Conservation (phyloP, 306 rosid genomes). For the Castanea mollissima region DNA sequence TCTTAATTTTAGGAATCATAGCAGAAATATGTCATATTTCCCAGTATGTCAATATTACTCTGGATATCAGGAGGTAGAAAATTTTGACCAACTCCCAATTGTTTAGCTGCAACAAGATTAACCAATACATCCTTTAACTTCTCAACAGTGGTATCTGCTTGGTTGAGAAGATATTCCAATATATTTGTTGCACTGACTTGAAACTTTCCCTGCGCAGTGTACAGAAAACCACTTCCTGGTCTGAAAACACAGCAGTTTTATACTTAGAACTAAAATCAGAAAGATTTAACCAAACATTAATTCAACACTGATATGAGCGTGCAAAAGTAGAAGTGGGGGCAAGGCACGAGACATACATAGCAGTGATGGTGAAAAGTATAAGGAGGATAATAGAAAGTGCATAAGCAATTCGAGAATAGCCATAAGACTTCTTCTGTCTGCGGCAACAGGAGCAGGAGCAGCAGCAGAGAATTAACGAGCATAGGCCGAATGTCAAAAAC, state of each 20-base stretch:
- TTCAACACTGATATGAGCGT: not conserved
- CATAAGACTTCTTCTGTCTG: constrained; percentile 4
- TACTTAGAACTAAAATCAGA: not conserved
- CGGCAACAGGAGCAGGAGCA: constrained; percentile 30
- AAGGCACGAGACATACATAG: constrained; percentile 35
- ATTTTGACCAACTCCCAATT: constrained; percentile 23
- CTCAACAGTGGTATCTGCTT: constrained; percentile 24
- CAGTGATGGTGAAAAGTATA: constrained; percentile 31
- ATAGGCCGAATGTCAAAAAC: constrained; percentile 43
- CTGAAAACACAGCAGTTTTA: not conserved
- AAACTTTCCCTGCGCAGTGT: constrained; percentile 22
- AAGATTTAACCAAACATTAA: not conserved
- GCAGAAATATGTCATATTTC: constrained; percentile 21
- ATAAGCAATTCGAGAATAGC: constrained; percentile 31
- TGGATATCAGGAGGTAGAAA: constrained; percentile 27
- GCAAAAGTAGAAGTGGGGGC: not conserved
- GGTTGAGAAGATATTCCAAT: constrained; percentile 28
- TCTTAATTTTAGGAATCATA: constrained; percentile 10
- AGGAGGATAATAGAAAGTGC: constrained; percentile 35
- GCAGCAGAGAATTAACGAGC: constrained; percentile 28
- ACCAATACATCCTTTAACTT: constrained; percentile 33
- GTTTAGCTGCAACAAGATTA: constrained; percentile 34
- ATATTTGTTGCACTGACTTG: constrained; percentile 21
- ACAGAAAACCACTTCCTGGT: constrained; percentile 18
- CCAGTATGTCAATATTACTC: constrained; percentile 11